Evolutionary conservation across 768 basidiomycete species (phyloP), one percentile per base, ranked within the genome.

Genomic region (Boletales sp.): DNA sequence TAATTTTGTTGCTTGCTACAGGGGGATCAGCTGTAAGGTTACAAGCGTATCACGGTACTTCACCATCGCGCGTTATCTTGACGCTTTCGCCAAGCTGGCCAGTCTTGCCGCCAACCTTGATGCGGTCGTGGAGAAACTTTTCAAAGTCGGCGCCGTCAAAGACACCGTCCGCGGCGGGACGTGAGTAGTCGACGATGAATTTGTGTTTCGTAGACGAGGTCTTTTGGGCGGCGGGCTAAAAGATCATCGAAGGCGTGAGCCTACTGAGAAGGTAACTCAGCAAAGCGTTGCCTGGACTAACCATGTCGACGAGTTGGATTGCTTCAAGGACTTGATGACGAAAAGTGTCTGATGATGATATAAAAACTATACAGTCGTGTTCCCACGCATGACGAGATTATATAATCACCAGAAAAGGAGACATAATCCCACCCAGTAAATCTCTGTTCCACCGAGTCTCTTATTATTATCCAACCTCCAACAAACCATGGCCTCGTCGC

Each of bases 241-340:
- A 32, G 53, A 57, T 69, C 58, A n/a, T n/a, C n/a, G n/a, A 69
- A 72, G 72, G 77, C 64, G 67, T 87, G 62, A 87, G 84, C 87
- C 87, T 90, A 90, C 88, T 90, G 88, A 89, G 88, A 89, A 86
- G 83, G 66, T 60, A 77, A 79, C 87, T 88, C 87, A 90, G 87
- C 86, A 89, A 87, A 88, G 87, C 86, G 67, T 73, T 77, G 78
- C 76, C 77, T 69, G 72, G 56, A 86, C 85, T 84, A 65, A 89
- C 87, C 87, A 89, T 89, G 67, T 74, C 77, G 77, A 69, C 34
- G 54, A 40, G 7, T 27, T 13, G 17, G 34, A 9, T 15, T 17
- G 31, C n/a, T 27, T 15, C 24, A 49, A 9, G 21, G 24, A 27
- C 24, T 27, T 6, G 24, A 6, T 27, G 6, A 6, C 24, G 24